phyloP scores from a whole-genome alignment of 305 asterid genomes.

The Nicotiana rustica region DNA sequence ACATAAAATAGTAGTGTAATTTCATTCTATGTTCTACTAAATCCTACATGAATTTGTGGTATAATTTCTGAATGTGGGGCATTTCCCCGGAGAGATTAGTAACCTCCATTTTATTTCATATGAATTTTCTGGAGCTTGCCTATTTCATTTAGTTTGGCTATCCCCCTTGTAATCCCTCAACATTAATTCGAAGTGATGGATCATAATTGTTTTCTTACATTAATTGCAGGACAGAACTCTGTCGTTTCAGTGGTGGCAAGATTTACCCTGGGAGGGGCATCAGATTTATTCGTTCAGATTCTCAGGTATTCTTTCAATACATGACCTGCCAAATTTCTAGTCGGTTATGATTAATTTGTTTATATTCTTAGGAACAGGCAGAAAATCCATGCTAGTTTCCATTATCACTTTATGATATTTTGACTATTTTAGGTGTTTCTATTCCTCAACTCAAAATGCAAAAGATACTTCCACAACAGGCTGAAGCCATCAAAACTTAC shows the following conservation, averaged over 20 bases:
- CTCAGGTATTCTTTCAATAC: slow-evolving; percentile 39
- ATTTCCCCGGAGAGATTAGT: neutral
- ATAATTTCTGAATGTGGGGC: neutral
- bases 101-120: neutral
- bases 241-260: slow-evolving; percentile 53
- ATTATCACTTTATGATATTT: neutral
- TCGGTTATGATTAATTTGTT: neutral
- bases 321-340: neutral
- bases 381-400: neutral
- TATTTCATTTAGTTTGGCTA: neutral
- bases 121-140: slow-evolving; percentile 6
- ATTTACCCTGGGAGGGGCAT: slow-evolving; percentile 55
- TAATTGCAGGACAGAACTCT: slow-evolving; percentile 52
- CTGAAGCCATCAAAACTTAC: slow-evolving; percentile 53
- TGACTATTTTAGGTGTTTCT: slow-evolving; percentile 46
- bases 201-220: neutral
- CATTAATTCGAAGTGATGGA: neutral
- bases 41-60: neutral
- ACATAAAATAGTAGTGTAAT: neutral
- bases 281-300: slow-evolving; percentile 50
- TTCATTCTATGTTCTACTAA: neutral
- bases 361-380: neutral
- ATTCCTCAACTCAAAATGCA: slow-evolving; percentile 51
- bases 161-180: neutral
- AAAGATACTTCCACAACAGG: slow-evolving; percentile 54